Base-by-base conservation (phyloP, 148 eudicot species). In the Camellia japonica region DNA sequence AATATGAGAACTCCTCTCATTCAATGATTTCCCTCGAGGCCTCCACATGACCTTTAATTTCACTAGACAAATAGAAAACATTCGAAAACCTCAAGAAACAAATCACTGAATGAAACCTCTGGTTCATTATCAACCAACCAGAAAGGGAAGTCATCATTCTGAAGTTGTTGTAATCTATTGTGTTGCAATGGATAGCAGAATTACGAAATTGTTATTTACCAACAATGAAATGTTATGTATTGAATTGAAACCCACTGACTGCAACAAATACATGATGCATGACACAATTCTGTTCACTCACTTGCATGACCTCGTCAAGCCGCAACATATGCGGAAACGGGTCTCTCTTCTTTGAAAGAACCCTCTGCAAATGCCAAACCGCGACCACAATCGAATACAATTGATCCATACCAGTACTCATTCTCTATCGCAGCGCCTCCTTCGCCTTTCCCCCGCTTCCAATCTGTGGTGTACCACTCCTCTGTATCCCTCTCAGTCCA, bases 331-430 rank as follows among this genome's bases (percentile, higher is more conserved):
- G 98, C 49, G 78, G 92, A 75, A 95, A 95, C 1, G 99, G 99
- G 77, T 95, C 99, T 84, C 97, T 86, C 83, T 95, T 95, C 90
- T 95, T 95, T 0, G 97, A 95, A 87, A 95, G 88, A 52, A 95
- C 99, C 85, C 94, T 92, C 91, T 95, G 99, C 91, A 95, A 93
- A 84, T 91, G 88, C 99, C 99, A 95, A 88, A 93, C 89, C 0
- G 95, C 94, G 2, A 89, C 93, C 51, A 95, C 80, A 42, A 88
- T 87, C 1, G 91, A 90, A 89, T 95, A 97, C 85, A 95, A 66
- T 82, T 90, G 97, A 81, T 93, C 99, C 97, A 95, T 92, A 87
- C 93, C 93, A 41, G 68, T 83, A 69, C 80, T 80, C 93, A 95
- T 83, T 91, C 97, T 86, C 76, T 85, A 89, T 97, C 99, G 93